Base-by-base conservation (phyloP, 2,329 filamentous ascomycete species). In the Penicillium sp. region DNA sequence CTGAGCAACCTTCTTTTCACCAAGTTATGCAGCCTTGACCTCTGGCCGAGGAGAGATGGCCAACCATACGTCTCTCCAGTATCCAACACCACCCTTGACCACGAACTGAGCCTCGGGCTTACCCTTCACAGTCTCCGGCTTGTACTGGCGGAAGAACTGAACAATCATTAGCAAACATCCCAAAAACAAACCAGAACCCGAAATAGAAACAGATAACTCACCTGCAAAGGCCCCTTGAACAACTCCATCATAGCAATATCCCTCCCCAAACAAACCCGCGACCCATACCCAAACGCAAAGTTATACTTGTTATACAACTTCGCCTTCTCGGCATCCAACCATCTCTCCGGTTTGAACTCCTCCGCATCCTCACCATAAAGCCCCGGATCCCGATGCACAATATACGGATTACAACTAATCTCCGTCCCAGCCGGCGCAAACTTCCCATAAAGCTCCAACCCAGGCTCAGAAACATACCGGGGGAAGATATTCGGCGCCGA, bases 241-340 rank as follows among this genome's bases (percentile, higher is more conserved):
- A 80, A 56, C 64, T 80, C 77, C 75, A 80, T 77, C 58, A 75
- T 69, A 1, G 76, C 77, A 50, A 80, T 75, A 36, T 77, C 71
- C 50, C 70, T 72, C 0, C 78, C 77, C 36, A 80, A 56, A 48
- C 77, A 80, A 11, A 73, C 65, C 10, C 75, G 64, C 0, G 74
- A 59, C 0, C 78, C 78, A 61, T 77, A 77, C 0, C 77, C 77
- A 49, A 80, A 80, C 0, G 65, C 67, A 60, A 80, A 72, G 49
- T 71, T 75, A 46, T 76, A 76, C 62, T 75, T 77, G 36, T 72
- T 69, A 49, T 72, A 75, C 45, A 73, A 58, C 52, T 70, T 73
- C 0, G 69, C 67, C 35, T 65, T 67, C 29, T 74, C 66, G 19
- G 41, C 33, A 48, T 68, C 56, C 46, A 74, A 31, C 73, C 73